A percentile compares a stretch with the other conserved stretches of the same genome.
Evolutionary conservation across 805 yeast genomes (phyloP).

Genomic region (Saturnispora sekii): DNA sequence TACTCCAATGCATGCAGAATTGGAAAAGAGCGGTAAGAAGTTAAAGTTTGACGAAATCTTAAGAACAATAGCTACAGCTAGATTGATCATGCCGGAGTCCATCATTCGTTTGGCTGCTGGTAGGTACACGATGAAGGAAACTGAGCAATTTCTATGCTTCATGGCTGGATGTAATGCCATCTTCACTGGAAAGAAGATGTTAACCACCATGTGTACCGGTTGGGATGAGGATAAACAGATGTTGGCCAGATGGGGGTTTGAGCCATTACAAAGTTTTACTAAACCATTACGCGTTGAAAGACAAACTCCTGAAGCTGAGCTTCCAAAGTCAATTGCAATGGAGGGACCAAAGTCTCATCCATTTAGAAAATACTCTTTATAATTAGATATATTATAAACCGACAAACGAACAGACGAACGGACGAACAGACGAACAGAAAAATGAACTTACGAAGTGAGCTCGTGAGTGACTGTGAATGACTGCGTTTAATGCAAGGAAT

Average conservation of each 20-base stretch:
- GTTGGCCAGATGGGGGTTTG: conserved; percentile 57
- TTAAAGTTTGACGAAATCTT: conserved; percentile 53
- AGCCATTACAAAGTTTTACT: conserved; percentile 15
- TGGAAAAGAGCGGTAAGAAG: conserved; percentile 28
- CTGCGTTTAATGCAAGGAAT: too few relatives aligned
- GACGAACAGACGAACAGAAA: too few relatives aligned
- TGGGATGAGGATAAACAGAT: conserved; percentile 73
- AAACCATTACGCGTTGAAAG: conserved; percentile 2
- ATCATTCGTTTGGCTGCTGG: conserved; percentile 76
- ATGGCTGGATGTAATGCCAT: conserved; percentile 74
- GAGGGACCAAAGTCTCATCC: too few relatives aligned
- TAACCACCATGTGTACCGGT: conserved; percentile 74
- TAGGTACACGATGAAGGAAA: conserved; percentile 68
- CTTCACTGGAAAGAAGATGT: conserved; percentile 73
- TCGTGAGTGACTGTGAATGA: too few relatives aligned
- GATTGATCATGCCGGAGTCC: conserved; percentile 62
- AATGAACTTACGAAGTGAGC: too few relatives aligned
- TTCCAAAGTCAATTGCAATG: too few relatives aligned
- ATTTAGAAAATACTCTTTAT: too few relatives aligned
- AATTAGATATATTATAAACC: too few relatives aligned
- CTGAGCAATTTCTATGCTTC: conserved; percentile 66
- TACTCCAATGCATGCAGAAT: conserved; percentile 59
- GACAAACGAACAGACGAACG: too few relatives aligned
- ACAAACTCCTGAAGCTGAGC: background rate
- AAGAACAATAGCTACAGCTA: conserved; percentile 66